These are phyloP conservation scores for Aspergillus versicolor DNA, from an alignment of 2,329 filamentous ascomycete genomes.

Conservation along the genomic window DNA sequence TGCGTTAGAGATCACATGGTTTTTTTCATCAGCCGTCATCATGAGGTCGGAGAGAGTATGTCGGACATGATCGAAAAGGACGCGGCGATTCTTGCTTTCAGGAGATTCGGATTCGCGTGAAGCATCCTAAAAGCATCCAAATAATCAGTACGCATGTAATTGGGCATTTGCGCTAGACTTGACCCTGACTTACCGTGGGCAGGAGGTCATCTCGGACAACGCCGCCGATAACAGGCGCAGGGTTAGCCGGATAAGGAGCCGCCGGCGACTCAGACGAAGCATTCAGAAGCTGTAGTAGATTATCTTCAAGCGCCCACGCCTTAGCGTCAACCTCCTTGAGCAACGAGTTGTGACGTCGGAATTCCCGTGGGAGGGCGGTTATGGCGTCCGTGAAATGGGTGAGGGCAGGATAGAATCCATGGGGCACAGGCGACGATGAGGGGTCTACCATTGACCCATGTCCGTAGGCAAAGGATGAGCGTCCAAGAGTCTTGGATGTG, in stretches of 20 bases:
- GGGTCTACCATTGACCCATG: slow-evolving; percentile 29
- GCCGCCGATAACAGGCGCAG: slow-evolving; percentile 37
- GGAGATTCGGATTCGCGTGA: slow-evolving; percentile 32
- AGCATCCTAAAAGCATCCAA: slow-evolving; percentile 23
- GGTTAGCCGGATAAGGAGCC: slow-evolving; percentile 33
- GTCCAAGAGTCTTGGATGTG: slow-evolving; percentile 46
- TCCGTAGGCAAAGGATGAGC: slow-evolving; percentile 41
- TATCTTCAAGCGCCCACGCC: slow-evolving; percentile 82
- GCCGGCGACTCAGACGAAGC: slow-evolving; percentile 33
- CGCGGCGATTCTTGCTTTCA: slow-evolving; percentile 51
- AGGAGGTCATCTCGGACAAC: slow-evolving; percentile 35
- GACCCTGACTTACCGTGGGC: slow-evolving; percentile 25
- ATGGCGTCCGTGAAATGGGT: slow-evolving; percentile 87
- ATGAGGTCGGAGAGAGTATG: slow-evolving; percentile 80
- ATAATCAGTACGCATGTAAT: neutral
- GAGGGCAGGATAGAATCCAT: slow-evolving; percentile 64
- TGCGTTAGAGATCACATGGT: slow-evolving; percentile 90
- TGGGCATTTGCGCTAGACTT: slow-evolving; percentile 5
- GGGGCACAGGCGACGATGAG: slow-evolving; percentile 33
- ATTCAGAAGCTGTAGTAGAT: slow-evolving; percentile 71
- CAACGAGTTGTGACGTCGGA: slow-evolving; percentile 91
- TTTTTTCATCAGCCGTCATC: slow-evolving; percentile 92
- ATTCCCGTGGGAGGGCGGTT: slow-evolving; percentile 87
- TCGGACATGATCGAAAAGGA: slow-evolving; percentile 75
- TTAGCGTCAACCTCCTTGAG: slow-evolving; percentile 98